These are phyloP conservation scores for Didymella exigua DNA, from an alignment of 2,329 filamentous ascomycete species.

Conservation along the genomic window DNA sequence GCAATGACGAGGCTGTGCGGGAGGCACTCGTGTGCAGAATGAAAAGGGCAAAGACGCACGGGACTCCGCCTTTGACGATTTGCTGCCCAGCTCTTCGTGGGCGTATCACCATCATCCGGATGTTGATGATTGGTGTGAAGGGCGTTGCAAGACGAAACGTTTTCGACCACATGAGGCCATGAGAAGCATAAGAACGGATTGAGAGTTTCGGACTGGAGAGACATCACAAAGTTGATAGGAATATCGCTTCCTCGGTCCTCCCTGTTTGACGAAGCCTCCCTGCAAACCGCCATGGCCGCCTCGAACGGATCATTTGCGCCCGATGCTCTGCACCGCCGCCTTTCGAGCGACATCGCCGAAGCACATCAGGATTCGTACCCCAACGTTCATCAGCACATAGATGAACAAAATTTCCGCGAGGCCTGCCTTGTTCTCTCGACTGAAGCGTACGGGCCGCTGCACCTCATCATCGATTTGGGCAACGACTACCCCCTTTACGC, in stretches of 20 bases:
- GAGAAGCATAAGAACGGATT: not conserved
- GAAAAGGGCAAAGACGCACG: constrained; percentile 1
- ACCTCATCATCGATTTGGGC: constrained; percentile 51
- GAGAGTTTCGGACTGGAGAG: not conserved
- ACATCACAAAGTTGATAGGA: constrained; percentile 1
- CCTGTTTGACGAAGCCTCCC: not conserved
- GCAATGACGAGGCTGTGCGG: not conserved
- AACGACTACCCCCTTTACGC: constrained; percentile 49
- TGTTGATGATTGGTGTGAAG: not conserved
- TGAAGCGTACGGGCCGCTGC: constrained; percentile 48
- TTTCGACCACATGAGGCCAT: not conserved
- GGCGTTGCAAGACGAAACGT: not conserved
- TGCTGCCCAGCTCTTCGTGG: not conserved
- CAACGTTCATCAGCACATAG: constrained; percentile 51
- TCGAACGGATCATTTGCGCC: not conserved
- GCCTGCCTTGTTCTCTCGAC: constrained; percentile 56
- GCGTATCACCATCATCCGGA: not conserved
- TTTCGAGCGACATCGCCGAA: constrained; percentile 55
- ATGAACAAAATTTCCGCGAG: constrained; percentile 44
- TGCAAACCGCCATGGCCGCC: not conserved
- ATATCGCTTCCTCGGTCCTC: constrained; percentile 1
- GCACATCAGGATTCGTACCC: constrained; percentile 55
- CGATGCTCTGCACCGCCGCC: constrained; percentile 9
- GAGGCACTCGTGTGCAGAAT: not conserved
- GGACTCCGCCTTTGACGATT: constrained; percentile 2